Evolutionary conservation across 305 asterid genomes (phyloP).

Genomic region (Fraxinus sp.): DNA sequence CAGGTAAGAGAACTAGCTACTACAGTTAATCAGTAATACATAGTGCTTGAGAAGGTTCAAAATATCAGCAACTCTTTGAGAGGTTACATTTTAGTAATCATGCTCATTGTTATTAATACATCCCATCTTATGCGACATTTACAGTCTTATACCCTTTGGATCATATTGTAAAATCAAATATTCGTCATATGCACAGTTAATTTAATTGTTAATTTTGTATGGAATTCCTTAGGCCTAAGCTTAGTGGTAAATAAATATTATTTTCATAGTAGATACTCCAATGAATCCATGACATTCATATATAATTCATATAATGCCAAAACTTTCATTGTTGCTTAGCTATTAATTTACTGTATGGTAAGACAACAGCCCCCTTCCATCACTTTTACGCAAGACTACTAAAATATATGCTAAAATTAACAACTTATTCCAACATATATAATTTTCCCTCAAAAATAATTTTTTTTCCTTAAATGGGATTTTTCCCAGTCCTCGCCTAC

Average conservation of each 20-base stretch:
- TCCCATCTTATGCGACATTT: not conserved
- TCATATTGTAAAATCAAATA: not conserved
- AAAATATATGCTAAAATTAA: not conserved
- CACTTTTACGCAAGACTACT: not conserved
- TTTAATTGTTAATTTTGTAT: not conserved
- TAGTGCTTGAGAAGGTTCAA: not conserved
- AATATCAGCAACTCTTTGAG: not conserved
- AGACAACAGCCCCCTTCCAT: not conserved
- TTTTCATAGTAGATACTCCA: not conserved
- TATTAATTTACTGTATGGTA: not conserved
- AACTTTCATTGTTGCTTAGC: not conserved
- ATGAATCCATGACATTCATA: not conserved
- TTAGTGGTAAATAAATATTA: not conserved
- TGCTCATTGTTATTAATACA: not conserved
- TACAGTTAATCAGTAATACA: not conserved
- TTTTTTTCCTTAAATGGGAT: not conserved
- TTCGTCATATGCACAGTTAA: not conserved
- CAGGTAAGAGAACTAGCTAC: not conserved
- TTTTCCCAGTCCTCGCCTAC: not conserved
- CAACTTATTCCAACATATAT: not conserved
- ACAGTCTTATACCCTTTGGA: not conserved
- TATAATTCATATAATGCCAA: not conserved
- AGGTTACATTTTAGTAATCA: not conserved
- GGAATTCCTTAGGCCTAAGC: not conserved
- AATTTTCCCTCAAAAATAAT: not conserved